Conservation (phyloP, 2,329 filamentous ascomycete species). For the Ceratocystiopsis brevicomis region DNA sequence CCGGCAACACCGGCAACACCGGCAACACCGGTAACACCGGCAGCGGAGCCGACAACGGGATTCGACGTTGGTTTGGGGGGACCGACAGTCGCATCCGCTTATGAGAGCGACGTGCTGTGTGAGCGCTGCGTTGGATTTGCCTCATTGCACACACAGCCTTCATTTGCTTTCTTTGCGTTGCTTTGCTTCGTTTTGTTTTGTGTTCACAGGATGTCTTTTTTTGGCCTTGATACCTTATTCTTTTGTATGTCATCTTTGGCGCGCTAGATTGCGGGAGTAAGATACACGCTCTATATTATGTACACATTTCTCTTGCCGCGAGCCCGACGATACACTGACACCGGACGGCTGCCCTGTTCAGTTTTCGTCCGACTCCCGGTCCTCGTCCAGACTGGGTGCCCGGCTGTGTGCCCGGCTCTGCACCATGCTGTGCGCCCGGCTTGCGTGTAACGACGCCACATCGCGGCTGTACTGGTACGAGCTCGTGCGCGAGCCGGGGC, state of each 20-base stretch:
- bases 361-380: not conserved
- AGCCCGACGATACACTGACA: too few relatives aligned
- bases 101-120: not conserved
- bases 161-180: not conserved
- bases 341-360: too few relatives aligned
- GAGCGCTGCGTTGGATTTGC: not conserved
- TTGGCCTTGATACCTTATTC: too few relatives aligned
- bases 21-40: not conserved
- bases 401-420: conserved; percentile 1
- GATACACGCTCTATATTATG: too few relatives aligned
- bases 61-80: conserved; percentile 40
- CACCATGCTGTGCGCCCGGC: not conserved
- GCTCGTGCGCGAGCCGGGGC: conserved; percentile 1
- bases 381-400: conserved; percentile 1
- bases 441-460: conserved; percentile 1
- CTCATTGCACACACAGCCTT: too few relatives aligned
- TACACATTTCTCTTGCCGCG: too few relatives aligned
- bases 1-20: not conserved
- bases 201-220: too few relatives aligned
- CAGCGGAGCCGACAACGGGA: conserved; percentile 11
- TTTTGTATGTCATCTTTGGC: too few relatives aligned
- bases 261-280: too few relatives aligned
- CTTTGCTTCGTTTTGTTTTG: too few relatives aligned
- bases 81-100: conserved; percentile 19
- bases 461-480: conserved; percentile 3